Base-by-base conservation (phyloP, 768 basidiomycete genomes). In the Leccinum variicolor region DNA sequence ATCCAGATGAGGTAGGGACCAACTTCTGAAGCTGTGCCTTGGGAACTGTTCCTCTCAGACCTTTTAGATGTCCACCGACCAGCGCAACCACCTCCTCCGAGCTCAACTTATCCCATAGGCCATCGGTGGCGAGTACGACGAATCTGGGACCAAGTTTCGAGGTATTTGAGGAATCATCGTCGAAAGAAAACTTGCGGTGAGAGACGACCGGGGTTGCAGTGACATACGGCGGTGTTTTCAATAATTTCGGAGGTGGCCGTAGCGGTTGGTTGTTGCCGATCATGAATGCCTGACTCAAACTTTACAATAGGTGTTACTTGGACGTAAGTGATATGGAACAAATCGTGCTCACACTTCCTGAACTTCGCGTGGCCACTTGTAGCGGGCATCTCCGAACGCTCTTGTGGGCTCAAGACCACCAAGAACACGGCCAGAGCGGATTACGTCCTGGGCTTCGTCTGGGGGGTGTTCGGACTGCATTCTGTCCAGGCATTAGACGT, bases 171-270 rank as follows among this genome's bases (percentile, higher is more conserved):
- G 68, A 65, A 26, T 56, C 52, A 28, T 74, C 58, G 14, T 78
- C 67, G 66, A 89, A 81, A 14, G 80, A 75, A 62, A 92, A 76
- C 63, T 87, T 85, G 58, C 84, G 83, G 64, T 93, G 87, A 3
- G 87, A 89, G 28, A 94, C 84, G 34, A 91, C 92, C 3, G 94
- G 94, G 7, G 79, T 78, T 15, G 94, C 85, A 31, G 81, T 94
- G 23, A 96, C 93, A 72, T 96, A 97, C n/a, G 94, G 94, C 2
- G 94, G 94, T 4, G 94, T 92, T 72, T 87, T 89, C 73, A 90
- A 83, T 21, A 79, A 72, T 14, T 81, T 54, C 14, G 86, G 89
- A 3, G 86, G 74, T 7, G 80, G 72, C 21, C 90, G 84, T 69
- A 89, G 74, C 2, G 81, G 74, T 56, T 76, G 76, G 46, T 80